Percentiles rank a stretch among this genome's conserved stretches.
phyloP scores from a whole-genome alignment of 768 basidiomycete genomes.

The Trichaptum fuscoviolaceum region DNA sequence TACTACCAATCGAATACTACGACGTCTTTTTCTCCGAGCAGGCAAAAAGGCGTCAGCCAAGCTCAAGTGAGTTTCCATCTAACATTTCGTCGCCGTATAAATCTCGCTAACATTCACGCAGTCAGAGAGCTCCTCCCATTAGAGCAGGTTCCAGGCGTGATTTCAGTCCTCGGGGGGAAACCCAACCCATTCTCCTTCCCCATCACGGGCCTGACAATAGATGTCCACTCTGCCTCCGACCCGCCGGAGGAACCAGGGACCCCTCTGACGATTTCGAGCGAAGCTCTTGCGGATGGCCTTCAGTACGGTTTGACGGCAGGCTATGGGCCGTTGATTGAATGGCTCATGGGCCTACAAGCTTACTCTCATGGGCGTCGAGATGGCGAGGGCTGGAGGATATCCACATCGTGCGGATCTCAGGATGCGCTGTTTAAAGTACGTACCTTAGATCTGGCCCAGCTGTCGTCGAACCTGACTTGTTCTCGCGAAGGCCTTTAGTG shows the following conservation, averaged over 20 bases:
- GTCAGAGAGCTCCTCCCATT: constrained; percentile 65
- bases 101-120: constrained; percentile 16
- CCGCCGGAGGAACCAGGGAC: constrained; percentile 32
- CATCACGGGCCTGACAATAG: constrained; percentile 56
- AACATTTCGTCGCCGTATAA: constrained; percentile 40
- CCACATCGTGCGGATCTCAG: constrained; percentile 80
- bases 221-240: constrained; percentile 40
- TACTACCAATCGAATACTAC: constrained; percentile 54
- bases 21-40: constrained; percentile 50
- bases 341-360: constrained; percentile 71
- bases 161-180: constrained; percentile 85
- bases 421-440: constrained; percentile 83
- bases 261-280: constrained; percentile 47
- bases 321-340: constrained; percentile 52
- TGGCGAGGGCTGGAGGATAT: constrained; percentile 68
- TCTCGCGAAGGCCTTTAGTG: constrained; percentile 55
- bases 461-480: constrained; percentile 6
- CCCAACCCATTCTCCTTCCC: constrained; percentile 91
- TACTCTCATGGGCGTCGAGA: constrained; percentile 55
- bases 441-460: constrained; percentile 4
- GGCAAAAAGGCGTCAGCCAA: constrained; percentile 59
- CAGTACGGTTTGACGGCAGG: constrained; percentile 79
- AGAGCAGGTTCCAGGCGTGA: constrained; percentile 71
- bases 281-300: constrained; percentile 59
- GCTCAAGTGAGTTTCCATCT: constrained; percentile 44